Evolutionary conservation across 331 rosid genomes (phyloP), one percentile per base, ranked within the genome.

Genomic region (Cydonia oblonga): DNA sequence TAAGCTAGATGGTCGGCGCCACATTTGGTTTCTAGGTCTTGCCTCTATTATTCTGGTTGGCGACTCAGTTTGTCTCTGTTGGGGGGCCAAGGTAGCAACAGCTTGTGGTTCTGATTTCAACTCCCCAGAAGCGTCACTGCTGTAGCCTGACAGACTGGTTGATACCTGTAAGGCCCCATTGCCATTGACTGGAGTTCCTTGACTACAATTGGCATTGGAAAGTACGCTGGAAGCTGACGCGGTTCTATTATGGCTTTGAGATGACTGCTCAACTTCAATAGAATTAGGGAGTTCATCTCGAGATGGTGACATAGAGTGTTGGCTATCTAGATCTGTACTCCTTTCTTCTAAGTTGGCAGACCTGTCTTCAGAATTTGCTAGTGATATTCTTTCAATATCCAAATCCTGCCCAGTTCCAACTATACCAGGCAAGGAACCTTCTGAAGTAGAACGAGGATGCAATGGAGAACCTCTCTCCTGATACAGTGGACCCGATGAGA

Each of bases 1-100:
- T 84, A 78, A 89, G 86, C 96, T 88, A 33, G 97, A 84, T 68
- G 96, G 96, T 61, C 97, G 82, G 58, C 90, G 93, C 96, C 96
- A 88, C 26, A 90, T 83, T 64, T 75, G 96, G 80, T 76, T 87
- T 73, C 96, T 90, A 68, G 93, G 70, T 82, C 97, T 91, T 22
- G 86, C n/a, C 81, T 84, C 96, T 66, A 69, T 54, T 59, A 82
- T 57, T 59, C 85, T 86, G 53, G 85, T 71, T 44, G 83, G 81
- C 81, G 79, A 74, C 68, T 84, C 89, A 28, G 83, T 80, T 75
- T 87, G 88, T 84, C 85, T 87, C 18, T 79, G 92, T 54, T 75
- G 74, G 26, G 82, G 66, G 18, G 81, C 75, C 61, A 74, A 69
- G 33, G 84, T 11, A 57, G 86, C 81, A 76, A 82, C 78, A 82